phyloP scores from a whole-genome alignment of 2,329 filamentous ascomycete genomes.

The Lizonia empirigonia region DNA sequence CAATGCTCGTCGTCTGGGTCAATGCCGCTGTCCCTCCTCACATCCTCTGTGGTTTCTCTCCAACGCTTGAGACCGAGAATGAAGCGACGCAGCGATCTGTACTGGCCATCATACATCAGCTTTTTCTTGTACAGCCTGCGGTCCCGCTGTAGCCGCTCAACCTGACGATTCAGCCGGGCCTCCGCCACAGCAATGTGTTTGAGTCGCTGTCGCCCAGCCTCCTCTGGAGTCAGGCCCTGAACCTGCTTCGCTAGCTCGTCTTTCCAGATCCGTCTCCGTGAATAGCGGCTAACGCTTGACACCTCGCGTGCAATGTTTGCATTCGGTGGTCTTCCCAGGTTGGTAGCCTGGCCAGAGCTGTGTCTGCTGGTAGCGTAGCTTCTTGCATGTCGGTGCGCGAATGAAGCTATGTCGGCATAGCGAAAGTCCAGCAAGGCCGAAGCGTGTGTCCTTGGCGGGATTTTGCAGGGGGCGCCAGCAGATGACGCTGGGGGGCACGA shows the following conservation, averaged over 20 bases:
- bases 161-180: not conserved
- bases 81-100: conserved; percentile 37
- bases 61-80: conserved; percentile 26
- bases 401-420: conserved; percentile 35
- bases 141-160: conserved; percentile 1
- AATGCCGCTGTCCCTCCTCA: not conserved
- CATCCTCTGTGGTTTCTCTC: conserved; percentile 14
- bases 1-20: conserved; percentile 5
- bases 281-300: conserved; percentile 1
- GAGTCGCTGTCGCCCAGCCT: conserved; percentile 15
- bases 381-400: conserved; percentile 21
- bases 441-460: not conserved
- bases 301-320: not conserved
- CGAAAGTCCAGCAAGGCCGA: conserved; percentile 16
- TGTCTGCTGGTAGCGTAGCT: conserved; percentile 12
- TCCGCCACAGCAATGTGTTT: conserved; percentile 15
- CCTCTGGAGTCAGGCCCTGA: not conserved
- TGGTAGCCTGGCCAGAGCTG: not conserved
- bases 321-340: not conserved
- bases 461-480: not conserved
- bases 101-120: conserved; percentile 30
- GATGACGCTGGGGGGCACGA: not conserved
- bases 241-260: not conserved
- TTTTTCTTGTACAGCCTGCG: not conserved
- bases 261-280: conserved; percentile 2